Base-by-base conservation (phyloP, 1,284 basidiomycete genomes). In the Apiotrichum akiyoshidainum region DNA sequence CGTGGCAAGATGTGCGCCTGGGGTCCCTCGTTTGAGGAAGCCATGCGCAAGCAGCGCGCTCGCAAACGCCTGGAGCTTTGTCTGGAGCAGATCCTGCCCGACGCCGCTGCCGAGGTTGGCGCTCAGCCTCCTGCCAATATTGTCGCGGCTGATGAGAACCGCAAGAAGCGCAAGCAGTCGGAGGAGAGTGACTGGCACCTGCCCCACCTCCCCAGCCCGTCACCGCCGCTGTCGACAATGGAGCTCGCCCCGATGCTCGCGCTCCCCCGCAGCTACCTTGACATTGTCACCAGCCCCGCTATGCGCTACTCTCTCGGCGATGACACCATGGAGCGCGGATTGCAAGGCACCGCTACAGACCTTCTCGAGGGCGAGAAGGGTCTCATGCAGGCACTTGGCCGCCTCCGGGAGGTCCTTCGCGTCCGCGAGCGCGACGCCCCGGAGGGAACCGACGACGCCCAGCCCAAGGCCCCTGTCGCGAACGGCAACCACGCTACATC, bases 331-430 rank as follows among this genome's bases (percentile, higher is more conserved):
- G 78, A 79, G 62, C 68, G 66, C 21, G 77, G 76, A 0, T 52
- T 79, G 40, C 72, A 75, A 58, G 57, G 72, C 26, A 78, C 78
- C 8, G 74, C 76, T 0, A 72, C 71, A 35, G 77, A 79, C 52
- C 58, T 79, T 31, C 61, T 79, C 33, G 76, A 79, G 44, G 74
- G 76, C 34, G 78, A 79, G 60, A 77, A 72, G 54, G 72, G 72
- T 10, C 57, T 79, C 35, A 65, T 74, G 64, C 72, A 74, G 57
- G 72, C 74, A 22, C 58, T 78, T 11, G 77, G 78, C 0, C 55
- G 73, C 35, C 61, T 78, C 41, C 67, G 70, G 39, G 73, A 75
- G 52, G 70, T 75, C 2, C 59, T 75, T 5, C 65, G 76, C 13
- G 54, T 75, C 1, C 47, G 70, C 5, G 67, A 70, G 17, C 57